phyloP scores from a whole-genome alignment of 2,329 filamentous ascomycete genomes.

The Pleoardoris graminearum region DNA sequence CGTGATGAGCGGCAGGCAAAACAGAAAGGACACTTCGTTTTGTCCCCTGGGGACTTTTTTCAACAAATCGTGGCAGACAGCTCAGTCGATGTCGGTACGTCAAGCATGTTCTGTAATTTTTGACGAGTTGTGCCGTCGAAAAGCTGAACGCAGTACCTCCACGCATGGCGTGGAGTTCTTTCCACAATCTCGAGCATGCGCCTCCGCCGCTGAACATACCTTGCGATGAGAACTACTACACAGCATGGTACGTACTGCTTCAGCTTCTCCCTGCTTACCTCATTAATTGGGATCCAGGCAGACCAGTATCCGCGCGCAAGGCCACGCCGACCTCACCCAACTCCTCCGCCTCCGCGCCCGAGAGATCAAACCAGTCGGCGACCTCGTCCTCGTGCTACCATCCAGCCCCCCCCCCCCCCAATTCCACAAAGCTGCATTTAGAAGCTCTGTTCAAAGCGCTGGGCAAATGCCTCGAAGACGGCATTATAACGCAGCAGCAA shows the following conservation, averaged over 20 bases:
- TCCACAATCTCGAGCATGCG: neutral
- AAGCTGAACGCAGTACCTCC: neutral
- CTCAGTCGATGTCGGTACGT: neutral
- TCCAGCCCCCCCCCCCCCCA: neutral
- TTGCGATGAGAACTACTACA: neutral
- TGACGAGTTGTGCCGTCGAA: neutral
- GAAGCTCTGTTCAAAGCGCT: neutral
- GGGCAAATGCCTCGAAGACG: neutral
- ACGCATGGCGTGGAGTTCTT: neutral
- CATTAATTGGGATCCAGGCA: neutral
- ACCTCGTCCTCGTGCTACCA: neutral
- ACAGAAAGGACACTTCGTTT: neutral
- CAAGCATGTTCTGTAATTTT: neutral
- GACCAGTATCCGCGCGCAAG: neutral
- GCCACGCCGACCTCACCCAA: neutral
- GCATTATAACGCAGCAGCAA: neutral
- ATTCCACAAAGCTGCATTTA: neutral
- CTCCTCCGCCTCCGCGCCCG: neutral
- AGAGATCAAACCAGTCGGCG: neutral
- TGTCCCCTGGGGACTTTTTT: neutral
- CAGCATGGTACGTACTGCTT: neutral
- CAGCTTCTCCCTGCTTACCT: too few relatives aligned
- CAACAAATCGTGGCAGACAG: neutral
- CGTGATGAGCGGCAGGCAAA: neutral
- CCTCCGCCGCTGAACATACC: neutral